These are phyloP conservation scores for Sphagnum contortum DNA, from an alignment of 225 moss, liverwort and hornwort genomes.

Conservation along the genomic window DNA sequence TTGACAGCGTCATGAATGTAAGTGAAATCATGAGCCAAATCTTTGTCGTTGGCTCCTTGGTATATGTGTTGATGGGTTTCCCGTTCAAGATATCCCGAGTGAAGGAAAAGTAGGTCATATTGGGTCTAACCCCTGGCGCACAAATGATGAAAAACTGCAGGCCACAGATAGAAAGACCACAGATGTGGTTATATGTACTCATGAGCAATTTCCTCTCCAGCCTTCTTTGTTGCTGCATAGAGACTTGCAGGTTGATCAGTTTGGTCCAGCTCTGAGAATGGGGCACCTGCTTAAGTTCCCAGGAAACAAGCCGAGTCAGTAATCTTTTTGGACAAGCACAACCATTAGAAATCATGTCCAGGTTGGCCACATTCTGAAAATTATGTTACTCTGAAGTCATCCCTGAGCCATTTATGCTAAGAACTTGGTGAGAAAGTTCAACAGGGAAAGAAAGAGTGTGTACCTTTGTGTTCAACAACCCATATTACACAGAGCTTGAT, in stretches of 20 bases:
- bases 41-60: background rate
- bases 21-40: slow-evolving; percentile 4
- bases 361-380: too few relatives aligned
- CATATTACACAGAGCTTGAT: slow-evolving; percentile 2
- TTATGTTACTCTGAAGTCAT: too few relatives aligned
- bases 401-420: background rate
- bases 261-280: background rate
- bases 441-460: too few relatives aligned
- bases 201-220: slow-evolving; percentile 6
- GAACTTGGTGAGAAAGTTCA: background rate
- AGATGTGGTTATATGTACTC: slow-evolving; percentile 1
- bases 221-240: slow-evolving; percentile 5
- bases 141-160: slow-evolving; percentile 2
- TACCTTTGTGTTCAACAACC: background rate
- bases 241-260: slow-evolving; percentile 4
- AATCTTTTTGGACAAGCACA: too few relatives aligned
- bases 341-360: background rate
- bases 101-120: slow-evolving; percentile 4
- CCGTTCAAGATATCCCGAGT: slow-evolving; percentile 2
- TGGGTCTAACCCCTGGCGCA: slow-evolving; percentile 3
- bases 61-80: slow-evolving; percentile 1
- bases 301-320: too few relatives aligned
- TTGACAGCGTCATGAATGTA: slow-evolving; percentile 2
- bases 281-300: background rate
- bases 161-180: background rate